Evolutionary conservation across 2,329 filamentous ascomycete genomes (phyloP), one percentile per base, ranked within the genome.

Genomic region (Fusarium denticulatum): DNA sequence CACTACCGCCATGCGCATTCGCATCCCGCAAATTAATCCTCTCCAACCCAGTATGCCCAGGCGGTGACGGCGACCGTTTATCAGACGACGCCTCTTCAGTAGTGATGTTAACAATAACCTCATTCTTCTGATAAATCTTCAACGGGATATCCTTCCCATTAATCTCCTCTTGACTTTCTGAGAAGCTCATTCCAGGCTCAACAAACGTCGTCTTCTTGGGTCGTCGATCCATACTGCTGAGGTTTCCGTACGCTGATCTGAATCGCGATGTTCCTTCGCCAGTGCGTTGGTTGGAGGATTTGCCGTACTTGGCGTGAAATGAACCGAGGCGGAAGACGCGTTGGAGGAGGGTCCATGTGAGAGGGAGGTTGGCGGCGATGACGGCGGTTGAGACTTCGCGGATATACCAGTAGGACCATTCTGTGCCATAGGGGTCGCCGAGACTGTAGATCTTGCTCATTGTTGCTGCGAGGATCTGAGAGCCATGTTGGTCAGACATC

Each of bases 401-500:
- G 56, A 85, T 82, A 73, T 85, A 86, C 84, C 84, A 86, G 60
- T 81, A 83, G 6, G 81, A 82, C 84, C 83, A 86, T 20, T 79
- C 72, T 26, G 65, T 73, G 14, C 81, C 83, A 55, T 78, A 85
- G 1, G 83, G 83, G 24, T 83, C 75, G 16, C 66, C 80, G 36
- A 86, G 80, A 64, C 82, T 85, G 78, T 85, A 85, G 62, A 79
- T 81, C 56, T 85, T 85, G 77, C 83, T 82, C 60, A 78, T 75
- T 6, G 69, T 62, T 4, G 76, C 76, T 12, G 76, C 76, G 0
- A 78, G 43, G 12, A 78, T 78, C 76, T 78, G 4, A 39, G 13
- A 1, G 20, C 3, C 11, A 39, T 12, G 37, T 22, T 7, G 11
- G 18, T 39, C 4, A 39, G 18, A 12, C 18, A 39, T 37, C 6